phyloP scores from a whole-genome alignment of 2,329 filamentous ascomycete genomes.

The Stemphylium beticola region DNA sequence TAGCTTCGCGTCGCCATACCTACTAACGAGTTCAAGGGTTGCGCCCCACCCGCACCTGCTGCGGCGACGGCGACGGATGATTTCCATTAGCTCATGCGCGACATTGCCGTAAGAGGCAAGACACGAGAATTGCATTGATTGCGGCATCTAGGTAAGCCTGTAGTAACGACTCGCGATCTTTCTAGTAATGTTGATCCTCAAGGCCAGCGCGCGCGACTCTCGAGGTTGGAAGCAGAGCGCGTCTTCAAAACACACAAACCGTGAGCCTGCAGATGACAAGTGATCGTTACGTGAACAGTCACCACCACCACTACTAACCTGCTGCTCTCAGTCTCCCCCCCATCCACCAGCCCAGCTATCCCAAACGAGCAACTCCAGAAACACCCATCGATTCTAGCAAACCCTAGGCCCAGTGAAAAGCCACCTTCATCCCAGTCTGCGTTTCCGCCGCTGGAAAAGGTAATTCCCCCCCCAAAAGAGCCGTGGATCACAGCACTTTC shows the following conservation, averaged over 20 bases:
- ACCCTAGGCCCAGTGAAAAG: neutral
- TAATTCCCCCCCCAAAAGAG: neutral
- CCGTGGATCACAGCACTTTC: neutral
- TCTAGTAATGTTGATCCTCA: too few species aligned
- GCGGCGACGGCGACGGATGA: neutral
- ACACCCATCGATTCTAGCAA: neutral
- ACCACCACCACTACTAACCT: too few species aligned
- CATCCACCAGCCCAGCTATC: too few species aligned
- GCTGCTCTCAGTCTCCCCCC: too few species aligned
- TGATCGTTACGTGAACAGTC: too few species aligned
- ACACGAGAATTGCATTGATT: neutral
- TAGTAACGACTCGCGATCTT: neutral
- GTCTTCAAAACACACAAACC: too few species aligned
- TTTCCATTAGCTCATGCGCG: neutral
- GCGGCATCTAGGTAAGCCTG: conserved; percentile 3
- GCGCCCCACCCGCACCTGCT: neutral
- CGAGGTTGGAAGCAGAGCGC: too few species aligned
- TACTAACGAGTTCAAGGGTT: neutral
- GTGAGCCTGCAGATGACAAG: too few species aligned
- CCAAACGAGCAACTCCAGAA: too few species aligned
- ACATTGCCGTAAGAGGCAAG: neutral
- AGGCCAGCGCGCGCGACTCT: too few species aligned
- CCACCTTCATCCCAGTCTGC: too few species aligned
- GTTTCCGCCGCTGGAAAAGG: too few species aligned
- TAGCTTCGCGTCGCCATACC: neutral